These are phyloP conservation scores for Nissolia schottii DNA, from an alignment of 306 rosid species.

Conservation along the genomic window DNA sequence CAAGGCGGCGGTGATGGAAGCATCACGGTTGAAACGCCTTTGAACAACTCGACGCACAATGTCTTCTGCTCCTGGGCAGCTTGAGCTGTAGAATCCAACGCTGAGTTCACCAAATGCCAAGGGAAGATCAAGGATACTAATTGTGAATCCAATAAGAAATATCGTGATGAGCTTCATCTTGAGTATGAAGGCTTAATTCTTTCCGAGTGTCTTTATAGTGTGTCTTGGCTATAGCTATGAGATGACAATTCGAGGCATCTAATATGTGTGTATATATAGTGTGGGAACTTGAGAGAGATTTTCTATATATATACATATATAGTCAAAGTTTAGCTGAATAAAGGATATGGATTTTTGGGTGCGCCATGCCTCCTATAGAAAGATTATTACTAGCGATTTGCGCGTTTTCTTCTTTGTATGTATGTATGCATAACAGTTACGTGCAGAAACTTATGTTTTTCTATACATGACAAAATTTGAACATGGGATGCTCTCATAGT, in stretches of 20 bases:
- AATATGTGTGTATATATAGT: background rate
- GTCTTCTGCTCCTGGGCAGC: conserved; percentile 42
- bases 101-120: conserved; percentile 30
- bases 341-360: background rate
- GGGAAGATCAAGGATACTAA: conserved; percentile 19
- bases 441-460: background rate
- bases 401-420: background rate
- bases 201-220: background rate
- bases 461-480: background rate
- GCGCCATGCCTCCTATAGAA: background rate
- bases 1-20: conserved; percentile 37
- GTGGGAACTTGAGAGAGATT: background rate
- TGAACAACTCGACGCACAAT: conserved; percentile 38
- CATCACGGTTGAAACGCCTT: conserved; percentile 15
- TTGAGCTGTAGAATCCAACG: conserved; percentile 42
- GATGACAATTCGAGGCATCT: background rate
- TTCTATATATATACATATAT: too few relatives aligned
- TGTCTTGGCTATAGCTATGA: background rate
- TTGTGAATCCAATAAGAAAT: too few relatives aligned
- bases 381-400: background rate
- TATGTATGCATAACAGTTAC: background rate
- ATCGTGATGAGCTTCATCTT: too few relatives aligned
- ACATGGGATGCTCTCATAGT: background rate
- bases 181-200: background rate
- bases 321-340: background rate